A percentile compares a stretch with the other conserved stretches of the same genome.
These are phyloP conservation scores for Oemleria cerasiformis DNA, from an alignment of 306 rosid species.

Conservation along the genomic window DNA sequence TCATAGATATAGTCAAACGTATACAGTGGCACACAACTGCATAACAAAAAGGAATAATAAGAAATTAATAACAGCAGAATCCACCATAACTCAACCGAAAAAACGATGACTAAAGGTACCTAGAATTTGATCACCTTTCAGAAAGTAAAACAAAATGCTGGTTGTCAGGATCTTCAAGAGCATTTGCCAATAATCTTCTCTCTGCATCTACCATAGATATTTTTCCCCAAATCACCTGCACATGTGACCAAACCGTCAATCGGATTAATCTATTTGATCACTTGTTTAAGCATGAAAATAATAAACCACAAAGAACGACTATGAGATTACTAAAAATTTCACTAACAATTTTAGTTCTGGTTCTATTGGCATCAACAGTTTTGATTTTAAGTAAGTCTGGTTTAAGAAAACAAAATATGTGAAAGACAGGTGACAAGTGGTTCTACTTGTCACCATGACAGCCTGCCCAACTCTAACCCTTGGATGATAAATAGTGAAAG, in stretches of 20 bases:
- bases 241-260: conserved; percentile 23
- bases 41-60: conserved; percentile 32
- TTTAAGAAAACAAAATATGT: background rate
- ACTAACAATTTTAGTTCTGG: background rate
- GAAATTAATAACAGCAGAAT: conserved; percentile 26
- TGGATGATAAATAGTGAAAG: background rate
- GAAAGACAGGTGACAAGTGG: background rate
- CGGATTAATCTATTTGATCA: conserved; percentile 10
- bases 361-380: background rate
- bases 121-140: conserved; percentile 59
- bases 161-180: conserved; percentile 87
- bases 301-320: conserved; percentile 5
- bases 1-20: conserved; percentile 74
- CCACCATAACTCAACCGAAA: conserved; percentile 19
- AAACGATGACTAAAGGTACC: conserved; percentile 24
- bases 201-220: conserved; percentile 99
- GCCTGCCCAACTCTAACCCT: background rate
- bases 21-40: conserved; percentile 93
- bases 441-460: background rate
- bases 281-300: background rate
- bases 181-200: conserved; percentile 79
- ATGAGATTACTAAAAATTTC: background rate
- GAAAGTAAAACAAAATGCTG: conserved; percentile 95
- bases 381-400: background rate
- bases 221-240: conserved; percentile 97